These are phyloP conservation scores for Tympanopsis confertula DNA, from an alignment of 2,329 filamentous ascomycete genomes.

Conservation along the genomic window DNA sequence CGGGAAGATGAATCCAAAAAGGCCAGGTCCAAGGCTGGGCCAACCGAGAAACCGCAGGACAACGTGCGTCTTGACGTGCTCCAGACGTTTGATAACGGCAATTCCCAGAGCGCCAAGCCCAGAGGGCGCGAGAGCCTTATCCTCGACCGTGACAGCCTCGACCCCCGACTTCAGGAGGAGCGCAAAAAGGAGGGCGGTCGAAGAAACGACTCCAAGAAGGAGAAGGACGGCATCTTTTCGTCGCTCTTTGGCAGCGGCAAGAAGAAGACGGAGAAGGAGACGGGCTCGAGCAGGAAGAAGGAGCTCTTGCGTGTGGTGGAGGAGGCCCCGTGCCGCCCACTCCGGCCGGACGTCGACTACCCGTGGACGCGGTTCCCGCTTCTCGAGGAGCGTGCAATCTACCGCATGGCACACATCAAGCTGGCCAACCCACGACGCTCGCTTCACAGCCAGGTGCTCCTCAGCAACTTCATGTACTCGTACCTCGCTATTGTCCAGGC, in stretches of 20 bases:
- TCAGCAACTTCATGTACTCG: conserved; percentile 74
- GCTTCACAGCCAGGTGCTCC: conserved; percentile 60
- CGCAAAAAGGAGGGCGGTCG: conserved; percentile 69
- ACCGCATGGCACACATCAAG: conserved; percentile 69
- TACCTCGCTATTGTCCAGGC: conserved; percentile 70
- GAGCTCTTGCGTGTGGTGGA: conserved; percentile 65
- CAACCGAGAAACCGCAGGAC: conserved; percentile 54
- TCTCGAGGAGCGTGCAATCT: conserved; percentile 64
- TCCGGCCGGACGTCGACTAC: conserved; percentile 62
- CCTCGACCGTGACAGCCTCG: conserved; percentile 65
- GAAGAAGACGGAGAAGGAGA: conserved; percentile 45
- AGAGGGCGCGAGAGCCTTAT: conserved; percentile 73
- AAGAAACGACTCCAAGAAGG: conserved; percentile 62
- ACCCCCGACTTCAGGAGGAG: conserved; percentile 66
- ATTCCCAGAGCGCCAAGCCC: conserved; percentile 29
- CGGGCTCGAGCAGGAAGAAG: conserved; percentile 55
- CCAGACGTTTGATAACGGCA: conserved; percentile 76
- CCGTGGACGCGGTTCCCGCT: conserved; percentile 68
- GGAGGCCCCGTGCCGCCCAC: conserved; percentile 53
- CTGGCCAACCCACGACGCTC: conserved; percentile 62
- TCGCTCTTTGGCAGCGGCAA: conserved; percentile 63
- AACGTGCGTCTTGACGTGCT: conserved; percentile 75
- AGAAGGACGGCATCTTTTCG: conserved; percentile 59
- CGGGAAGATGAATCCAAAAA: conserved; percentile 50
- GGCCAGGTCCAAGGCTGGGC: conserved; percentile 44